Base-by-base conservation (phyloP, 176 grass and related monocot species). In the Leersia perrieri region DNA sequence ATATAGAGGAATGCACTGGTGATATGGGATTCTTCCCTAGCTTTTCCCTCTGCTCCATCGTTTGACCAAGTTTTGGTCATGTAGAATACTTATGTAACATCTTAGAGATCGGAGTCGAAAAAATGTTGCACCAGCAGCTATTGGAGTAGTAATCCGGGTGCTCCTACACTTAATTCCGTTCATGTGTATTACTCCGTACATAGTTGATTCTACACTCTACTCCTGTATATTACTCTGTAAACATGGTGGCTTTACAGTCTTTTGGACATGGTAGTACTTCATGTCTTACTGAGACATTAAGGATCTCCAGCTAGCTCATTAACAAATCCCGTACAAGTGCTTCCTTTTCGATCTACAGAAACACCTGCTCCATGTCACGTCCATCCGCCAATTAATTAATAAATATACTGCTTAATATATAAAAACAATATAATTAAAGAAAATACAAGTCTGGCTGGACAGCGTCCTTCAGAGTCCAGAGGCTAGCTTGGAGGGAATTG, bases 401-500 rank as follows among this genome's bases (percentile, higher is more conserved):
- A 40, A 77, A 45, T 58, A 45, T 58, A 72, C 29, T 33, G 5
- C 35, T 38, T 7, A 41, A 35, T 20, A 39, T 7, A 60, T 22
- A 51, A 80, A 39, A 15, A 12, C 9, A 41, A 68, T 40, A 60
- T n/a, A 33, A 58, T 72, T 18, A 63, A 27, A 49, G 33, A 27
- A 60, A 26, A 67, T 80, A 66, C 63, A 66, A 72, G 57, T 28
- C 73, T 82, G 51, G 69, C 49, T 36, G 70, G 67, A 66, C 74
- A 47, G 13, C 60, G 47, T 58, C 65, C n/a, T n/a, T n/a, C 33
- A 66, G 53, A 51, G 0, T 12, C 26, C 11, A 72, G 27, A 67
- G 55, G n/a, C 67, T 87, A 14, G 90, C 67, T 87, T 20, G 90
- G 78, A 90, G 82, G 66, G 73, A 81, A 82, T 66, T 42, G 66